Percentiles rank a stretch among this genome's conserved stretches.
These are phyloP conservation scores for Aureobasidium sp. DNA, from an alignment of 2,329 filamentous ascomycete species.

Conservation along the genomic window DNA sequence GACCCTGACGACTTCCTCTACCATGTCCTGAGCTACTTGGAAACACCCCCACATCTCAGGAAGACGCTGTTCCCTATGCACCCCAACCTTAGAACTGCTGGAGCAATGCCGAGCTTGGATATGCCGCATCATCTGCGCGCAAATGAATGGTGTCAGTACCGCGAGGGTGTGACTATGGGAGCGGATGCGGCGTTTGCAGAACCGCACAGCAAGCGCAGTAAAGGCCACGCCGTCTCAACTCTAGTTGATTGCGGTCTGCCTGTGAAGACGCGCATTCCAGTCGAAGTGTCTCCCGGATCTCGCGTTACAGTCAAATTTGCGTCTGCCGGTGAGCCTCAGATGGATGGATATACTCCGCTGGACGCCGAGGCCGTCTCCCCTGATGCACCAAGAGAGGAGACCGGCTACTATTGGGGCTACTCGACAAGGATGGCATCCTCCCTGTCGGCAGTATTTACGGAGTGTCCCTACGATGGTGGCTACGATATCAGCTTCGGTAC, in stretches of 20 bases:
- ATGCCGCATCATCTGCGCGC: slow-evolving; percentile 75
- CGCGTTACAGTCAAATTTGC: slow-evolving; percentile 65
- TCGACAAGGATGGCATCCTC: slow-evolving; percentile 56
- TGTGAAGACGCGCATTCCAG: slow-evolving; percentile 44
- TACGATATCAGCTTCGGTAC: slow-evolving; percentile 81
- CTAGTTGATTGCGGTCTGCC: slow-evolving; percentile 44
- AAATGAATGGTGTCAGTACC: slow-evolving; percentile 70
- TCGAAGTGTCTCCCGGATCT: slow-evolving; percentile 59
- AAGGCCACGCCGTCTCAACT: slow-evolving; percentile 21
- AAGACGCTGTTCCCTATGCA: slow-evolving; percentile 69
- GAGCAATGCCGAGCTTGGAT: slow-evolving; percentile 66
- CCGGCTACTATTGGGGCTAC: slow-evolving; percentile 84
- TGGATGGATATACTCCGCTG: slow-evolving; percentile 19
- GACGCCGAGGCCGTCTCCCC: slow-evolving; percentile 58
- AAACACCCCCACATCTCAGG: slow-evolving; percentile 75
- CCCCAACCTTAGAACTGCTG: slow-evolving; percentile 65
- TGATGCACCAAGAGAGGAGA: slow-evolving; percentile 60
- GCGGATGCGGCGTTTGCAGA: slow-evolving; percentile 11
- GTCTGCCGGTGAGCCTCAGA: slow-evolving; percentile 31
- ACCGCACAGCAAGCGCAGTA: slow-evolving; percentile 26
- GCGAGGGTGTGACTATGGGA: slow-evolving; percentile 62
- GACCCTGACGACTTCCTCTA: slow-evolving; percentile 74
- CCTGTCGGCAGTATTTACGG: slow-evolving; percentile 68
- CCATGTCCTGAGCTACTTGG: slow-evolving; percentile 72
- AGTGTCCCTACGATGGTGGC: slow-evolving; percentile 63